A percentile compares a stretch with the other conserved stretches of the same genome.
Evolutionary conservation across 164 flowering plant species (phyloP).

Genomic region (Liriodendron chinense): DNA sequence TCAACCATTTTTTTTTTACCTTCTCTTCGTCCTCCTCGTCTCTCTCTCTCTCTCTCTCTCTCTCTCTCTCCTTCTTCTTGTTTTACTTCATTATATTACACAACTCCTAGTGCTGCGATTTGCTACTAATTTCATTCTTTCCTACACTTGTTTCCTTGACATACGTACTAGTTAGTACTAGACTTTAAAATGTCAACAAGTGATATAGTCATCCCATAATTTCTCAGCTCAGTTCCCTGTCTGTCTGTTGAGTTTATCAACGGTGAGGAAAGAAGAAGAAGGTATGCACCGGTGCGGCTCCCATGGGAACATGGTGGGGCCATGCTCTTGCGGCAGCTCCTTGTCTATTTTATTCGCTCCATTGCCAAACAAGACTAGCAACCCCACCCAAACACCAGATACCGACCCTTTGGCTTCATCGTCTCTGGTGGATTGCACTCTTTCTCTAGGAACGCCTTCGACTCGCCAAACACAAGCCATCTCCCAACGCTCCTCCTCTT

Average conservation of each 20-base stretch:
- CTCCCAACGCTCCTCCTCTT: neutral
- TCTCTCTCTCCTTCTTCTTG: neutral
- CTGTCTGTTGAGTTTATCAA: neutral
- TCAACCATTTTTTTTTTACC: neutral
- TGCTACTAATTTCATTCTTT: no score
- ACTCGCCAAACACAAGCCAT: slow-evolving; percentile 45
- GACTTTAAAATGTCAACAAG: no score
- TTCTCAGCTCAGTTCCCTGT: neutral
- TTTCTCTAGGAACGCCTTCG: slow-evolving; percentile 90
- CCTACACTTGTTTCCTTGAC: no score
- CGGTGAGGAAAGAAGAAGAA: neutral
- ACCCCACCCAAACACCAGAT: neutral
- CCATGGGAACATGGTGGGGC: slow-evolving; percentile 32
- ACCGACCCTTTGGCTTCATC: slow-evolving; percentile 31
- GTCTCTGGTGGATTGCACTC: slow-evolving; percentile 83
- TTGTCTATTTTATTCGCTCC: slow-evolving; percentile 60
- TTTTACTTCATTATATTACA: no score
- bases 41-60: slow-evolving; percentile 1
- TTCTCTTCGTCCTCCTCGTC: neutral
- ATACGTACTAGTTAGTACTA: no score
- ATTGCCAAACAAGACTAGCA: neutral
- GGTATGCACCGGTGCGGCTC: slow-evolving; percentile 46
- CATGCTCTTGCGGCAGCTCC: slow-evolving; percentile 51
- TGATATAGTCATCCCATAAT: no score
- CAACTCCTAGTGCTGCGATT: no score